Base-by-base conservation (phyloP, 106 monocot genomes). In the Acanthochlamys bracteata region DNA sequence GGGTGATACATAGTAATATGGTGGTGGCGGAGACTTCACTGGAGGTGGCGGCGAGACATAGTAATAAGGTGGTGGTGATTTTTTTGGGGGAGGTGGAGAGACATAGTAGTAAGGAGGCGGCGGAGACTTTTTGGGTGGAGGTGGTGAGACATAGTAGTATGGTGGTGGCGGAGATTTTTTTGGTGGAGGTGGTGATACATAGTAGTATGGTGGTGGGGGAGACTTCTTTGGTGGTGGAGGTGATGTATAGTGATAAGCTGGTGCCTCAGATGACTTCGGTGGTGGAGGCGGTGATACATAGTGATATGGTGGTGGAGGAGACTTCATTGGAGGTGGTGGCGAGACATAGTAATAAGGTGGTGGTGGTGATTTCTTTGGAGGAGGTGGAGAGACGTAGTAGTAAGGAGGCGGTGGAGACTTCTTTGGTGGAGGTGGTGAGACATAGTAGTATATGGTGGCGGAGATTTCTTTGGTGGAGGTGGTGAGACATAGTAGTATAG, bases 291-390 rank as follows among this genome's bases (percentile, higher is more conserved):
- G 66, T 20, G 66, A 66, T 33, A 49, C 49, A 25, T 66, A 66
- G 24, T 39, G 25, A 27, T 66, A 66, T 7, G 66, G 66, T 17
- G 66, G 66, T 25, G 68, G 68, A 14, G 57, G 68, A 24, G 68
- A 68, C 17, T 33, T 20, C 42, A 20, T n/a, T 10, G 63, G 63
- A 11, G 69, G 25, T 26, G 67, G 54, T 33, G 75, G 76, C 0
- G 76, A 77, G 1, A 55, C 51, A 61, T 77, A 77, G 24, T 60
- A 21, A 61, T 55, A 55, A 10, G 55, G 55, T 10, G 55, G 55
- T 21, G 55, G 55, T 2, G 55, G 55, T 20, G 55, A 55, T 20
- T 55, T 55, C 55, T 20, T 22, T 1, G 55, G 55, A 0, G 55
- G 55, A 0, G 55, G 55, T 10, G 55, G 55, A 20, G 55, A 55